Evolutionary conservation across 768 basidiomycete species (phyloP).

Genomic region (Mrakia gelida): DNA sequence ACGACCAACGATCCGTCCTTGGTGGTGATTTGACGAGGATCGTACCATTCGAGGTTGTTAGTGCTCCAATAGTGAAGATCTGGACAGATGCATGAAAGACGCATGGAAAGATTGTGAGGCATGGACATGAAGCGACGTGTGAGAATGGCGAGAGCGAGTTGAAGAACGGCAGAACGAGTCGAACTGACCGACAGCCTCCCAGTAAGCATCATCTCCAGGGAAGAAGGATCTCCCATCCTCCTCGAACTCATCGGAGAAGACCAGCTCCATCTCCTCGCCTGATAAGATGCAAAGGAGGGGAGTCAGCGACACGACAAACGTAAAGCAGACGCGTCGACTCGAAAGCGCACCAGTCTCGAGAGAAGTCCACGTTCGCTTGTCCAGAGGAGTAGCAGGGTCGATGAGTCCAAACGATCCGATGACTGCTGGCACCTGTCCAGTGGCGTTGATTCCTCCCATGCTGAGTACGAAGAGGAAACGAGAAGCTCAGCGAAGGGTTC

Average conservation of each 20-base stretch:
- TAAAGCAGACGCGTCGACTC: background rate
- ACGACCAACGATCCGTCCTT: constrained; percentile 41
- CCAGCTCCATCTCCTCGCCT: constrained; percentile 71
- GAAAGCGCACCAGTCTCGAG: background rate
- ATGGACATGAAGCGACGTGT: too few species aligned
- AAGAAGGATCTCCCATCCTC: constrained; percentile 51
- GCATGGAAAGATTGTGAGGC: too few species aligned
- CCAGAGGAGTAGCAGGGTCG: constrained; percentile 67
- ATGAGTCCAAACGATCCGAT: constrained; percentile 58
- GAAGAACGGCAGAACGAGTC: background rate
- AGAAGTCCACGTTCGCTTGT: constrained; percentile 23
- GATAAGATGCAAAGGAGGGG: constrained; percentile 57
- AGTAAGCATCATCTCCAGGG: constrained; percentile 70
- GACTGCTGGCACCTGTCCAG: constrained; percentile 37
- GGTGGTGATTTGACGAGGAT: constrained; percentile 46
- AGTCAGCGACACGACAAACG: constrained; percentile 48
- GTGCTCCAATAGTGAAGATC: constrained; percentile 5
- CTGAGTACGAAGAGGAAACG: background rate
- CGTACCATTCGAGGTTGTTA: constrained; percentile 43
- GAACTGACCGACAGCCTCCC: constrained; percentile 63
- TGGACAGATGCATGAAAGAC: too few species aligned
- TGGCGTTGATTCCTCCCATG: constrained; percentile 76
- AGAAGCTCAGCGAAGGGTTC: background rate
- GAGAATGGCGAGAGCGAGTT: too few species aligned
- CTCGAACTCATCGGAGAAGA: constrained; percentile 86